Percentiles rank a stretch among this genome's conserved stretches.
These are phyloP conservation scores for Sechiopsis laciniata DNA, from an alignment of 306 rosid species.

Conservation along the genomic window DNA sequence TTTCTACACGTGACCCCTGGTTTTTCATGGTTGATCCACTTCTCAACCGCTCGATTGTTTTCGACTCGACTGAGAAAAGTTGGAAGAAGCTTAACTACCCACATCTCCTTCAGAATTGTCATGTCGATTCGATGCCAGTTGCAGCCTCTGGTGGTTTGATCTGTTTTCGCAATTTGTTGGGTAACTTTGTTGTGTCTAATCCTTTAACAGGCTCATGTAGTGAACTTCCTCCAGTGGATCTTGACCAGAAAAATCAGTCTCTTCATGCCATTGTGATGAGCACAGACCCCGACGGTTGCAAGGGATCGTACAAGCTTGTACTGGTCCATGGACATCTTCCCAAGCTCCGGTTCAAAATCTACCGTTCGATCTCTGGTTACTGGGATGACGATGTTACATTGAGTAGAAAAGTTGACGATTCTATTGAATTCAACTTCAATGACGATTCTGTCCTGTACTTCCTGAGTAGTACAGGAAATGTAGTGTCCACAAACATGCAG, in stretches of 20 bases:
- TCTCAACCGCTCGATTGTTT: conserved; percentile 53
- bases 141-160: conserved; percentile 81
- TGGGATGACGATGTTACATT: conserved; percentile 63
- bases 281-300: conserved; percentile 23
- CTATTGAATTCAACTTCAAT: conserved; percentile 31
- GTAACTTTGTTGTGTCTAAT: conserved; percentile 55
- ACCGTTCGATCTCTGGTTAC: conserved; percentile 41
- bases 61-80: conserved; percentile 59
- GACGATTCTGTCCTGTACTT: conserved; percentile 80
- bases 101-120: conserved; percentile 33
- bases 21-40: conserved; percentile 77
- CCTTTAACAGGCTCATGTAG: conserved; percentile 56
- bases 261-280: conserved; percentile 82
- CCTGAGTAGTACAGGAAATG: conserved; percentile 79
- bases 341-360: conserved; percentile 46
- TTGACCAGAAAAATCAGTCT: conserved; percentile 32
- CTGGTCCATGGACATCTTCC: conserved; percentile 74
- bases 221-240: conserved; percentile 53
- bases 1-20: conserved; percentile 80
- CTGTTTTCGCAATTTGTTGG: conserved; percentile 56
- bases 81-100: conserved; percentile 69
- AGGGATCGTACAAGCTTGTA: conserved; percentile 48
- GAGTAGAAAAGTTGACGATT: conserved; percentile 37
- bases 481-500: conserved; percentile 82
- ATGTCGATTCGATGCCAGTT: conserved; percentile 63